phyloP scores from a whole-genome alignment of 2,329 filamentous ascomycete genomes.

The Coniochaeta sp. region DNA sequence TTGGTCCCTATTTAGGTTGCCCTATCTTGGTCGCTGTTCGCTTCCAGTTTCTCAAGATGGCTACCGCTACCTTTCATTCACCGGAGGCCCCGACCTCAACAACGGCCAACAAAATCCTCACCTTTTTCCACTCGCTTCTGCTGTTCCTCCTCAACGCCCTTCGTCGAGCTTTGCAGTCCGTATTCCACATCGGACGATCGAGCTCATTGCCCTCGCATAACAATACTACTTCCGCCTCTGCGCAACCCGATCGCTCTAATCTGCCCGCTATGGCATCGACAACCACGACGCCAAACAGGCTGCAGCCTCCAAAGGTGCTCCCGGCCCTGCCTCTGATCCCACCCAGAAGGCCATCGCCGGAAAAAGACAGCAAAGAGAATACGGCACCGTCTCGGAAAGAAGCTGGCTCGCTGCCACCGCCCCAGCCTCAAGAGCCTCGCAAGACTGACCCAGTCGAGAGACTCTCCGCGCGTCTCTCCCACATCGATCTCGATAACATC shows the following conservation, averaged over 20 bases:
- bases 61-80: slow-evolving; percentile 12
- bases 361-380: slow-evolving; percentile 8
- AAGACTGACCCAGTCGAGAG: neutral
- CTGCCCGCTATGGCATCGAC: slow-evolving; percentile 6
- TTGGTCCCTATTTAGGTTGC: neutral
- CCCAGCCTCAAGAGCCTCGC: neutral
- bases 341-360: neutral
- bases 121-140: slow-evolving; percentile 14
- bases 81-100: slow-evolving; percentile 9
- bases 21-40: neutral
- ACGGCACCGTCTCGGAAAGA: neutral
- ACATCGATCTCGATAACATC: neutral
- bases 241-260: slow-evolving; percentile 1
- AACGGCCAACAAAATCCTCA: slow-evolving; percentile 11
- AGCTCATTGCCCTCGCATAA: slow-evolving; percentile 1
- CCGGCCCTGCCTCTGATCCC: slow-evolving; percentile 9
- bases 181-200: slow-evolving; percentile 6
- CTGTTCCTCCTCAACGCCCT: slow-evolving; percentile 12
- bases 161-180: slow-evolving; percentile 8
- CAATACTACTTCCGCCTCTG: neutral
- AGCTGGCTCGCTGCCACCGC: neutral
- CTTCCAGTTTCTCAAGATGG: slow-evolving; percentile 9
- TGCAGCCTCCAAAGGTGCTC: slow-evolving; percentile 6
- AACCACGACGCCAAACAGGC: slow-evolving; percentile 2
- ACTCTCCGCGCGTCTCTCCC: neutral